Conservation (phyloP, 2,329 filamentous ascomycete species). For the Hysterium pulicare region DNA sequence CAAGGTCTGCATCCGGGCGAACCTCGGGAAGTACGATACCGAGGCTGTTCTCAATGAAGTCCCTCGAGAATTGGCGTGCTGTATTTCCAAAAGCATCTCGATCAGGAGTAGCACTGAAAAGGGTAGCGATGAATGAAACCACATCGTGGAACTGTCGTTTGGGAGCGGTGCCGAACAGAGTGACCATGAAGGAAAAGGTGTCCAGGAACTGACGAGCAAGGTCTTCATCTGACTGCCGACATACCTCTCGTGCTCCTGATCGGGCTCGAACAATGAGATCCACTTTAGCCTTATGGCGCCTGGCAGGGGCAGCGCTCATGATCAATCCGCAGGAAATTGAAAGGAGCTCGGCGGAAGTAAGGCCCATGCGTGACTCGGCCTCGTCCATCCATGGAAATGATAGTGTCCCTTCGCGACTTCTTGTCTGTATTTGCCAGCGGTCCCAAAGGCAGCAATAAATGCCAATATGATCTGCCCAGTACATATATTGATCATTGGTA, state of each 20-base stretch:
- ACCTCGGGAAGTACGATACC: background rate
- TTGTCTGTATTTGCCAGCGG: background rate
- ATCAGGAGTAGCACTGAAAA: too few species aligned
- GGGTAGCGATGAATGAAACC: too few species aligned
- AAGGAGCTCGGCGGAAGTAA: background rate
- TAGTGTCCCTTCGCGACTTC: background rate
- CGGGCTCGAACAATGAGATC: background rate
- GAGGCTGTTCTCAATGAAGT: constrained; percentile 1
- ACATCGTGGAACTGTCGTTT: too few species aligned
- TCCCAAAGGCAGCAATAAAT: background rate
- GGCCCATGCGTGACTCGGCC: background rate
- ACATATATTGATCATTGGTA: background rate
- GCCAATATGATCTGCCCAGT: background rate
- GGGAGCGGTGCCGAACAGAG: background rate
- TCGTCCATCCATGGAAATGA: background rate
- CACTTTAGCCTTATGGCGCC: background rate
- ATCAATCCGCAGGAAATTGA: background rate
- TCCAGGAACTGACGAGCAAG: background rate
- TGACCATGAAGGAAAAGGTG: background rate
- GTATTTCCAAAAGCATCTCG: background rate
- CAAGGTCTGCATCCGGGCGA: background rate
- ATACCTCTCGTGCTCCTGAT: background rate
- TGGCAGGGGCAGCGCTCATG: background rate
- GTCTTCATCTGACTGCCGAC: background rate
- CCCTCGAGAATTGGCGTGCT: background rate